A percentile compares a stretch with the other conserved stretches of the same genome.
Evolutionary conservation across 495 filamentous ascomycete genomes (phyloP).

Genomic region (Penicillium chermesinum): DNA sequence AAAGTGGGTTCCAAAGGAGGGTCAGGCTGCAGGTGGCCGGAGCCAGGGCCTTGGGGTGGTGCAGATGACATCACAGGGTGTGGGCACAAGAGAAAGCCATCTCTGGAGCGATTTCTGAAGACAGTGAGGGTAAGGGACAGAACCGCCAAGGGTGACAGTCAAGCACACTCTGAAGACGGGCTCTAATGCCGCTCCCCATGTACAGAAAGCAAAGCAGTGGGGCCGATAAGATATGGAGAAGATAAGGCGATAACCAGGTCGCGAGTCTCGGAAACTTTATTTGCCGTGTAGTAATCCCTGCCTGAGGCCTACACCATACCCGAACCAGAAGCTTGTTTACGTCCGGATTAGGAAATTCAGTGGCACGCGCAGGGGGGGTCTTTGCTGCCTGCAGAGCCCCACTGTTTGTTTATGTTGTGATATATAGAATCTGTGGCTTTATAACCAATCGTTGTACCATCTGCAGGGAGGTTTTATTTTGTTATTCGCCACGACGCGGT

Average conservation of each 20-base stretch:
- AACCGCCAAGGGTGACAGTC: no score
- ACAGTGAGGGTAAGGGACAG: no score
- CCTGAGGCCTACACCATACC: slow-evolving; percentile 3
- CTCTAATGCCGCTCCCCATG: background rate
- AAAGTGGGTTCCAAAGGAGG: background rate
- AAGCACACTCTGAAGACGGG: background rate
- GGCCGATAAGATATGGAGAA: background rate
- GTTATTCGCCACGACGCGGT: background rate
- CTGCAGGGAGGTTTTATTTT: slow-evolving; percentile 9
- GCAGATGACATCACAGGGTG: slow-evolving; percentile 23
- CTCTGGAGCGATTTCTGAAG: no score
- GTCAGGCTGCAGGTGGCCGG: background rate
- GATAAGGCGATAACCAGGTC: no score
- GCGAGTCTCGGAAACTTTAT: background rate
- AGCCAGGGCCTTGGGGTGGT: slow-evolving; percentile 2
- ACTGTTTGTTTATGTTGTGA: slow-evolving; percentile 32
- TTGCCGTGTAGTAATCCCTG: slow-evolving; percentile 6
- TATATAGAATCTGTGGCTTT: slow-evolving; percentile 14
- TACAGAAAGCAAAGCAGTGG: background rate
- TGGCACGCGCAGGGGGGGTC: slow-evolving; percentile 13
- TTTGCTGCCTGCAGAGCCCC: slow-evolving; percentile 20
- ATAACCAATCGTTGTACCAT: slow-evolving; percentile 9
- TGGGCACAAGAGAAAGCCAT: slow-evolving; percentile 6
- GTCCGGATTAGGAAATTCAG: slow-evolving; percentile 13
- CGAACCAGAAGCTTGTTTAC: slow-evolving; percentile 25